A percentile compares a stretch with the other conserved stretches of the same genome.
Conservation (phyloP, 2,329 filamentous ascomycete species). For the Colletotrichum tofieldiae region DNA sequence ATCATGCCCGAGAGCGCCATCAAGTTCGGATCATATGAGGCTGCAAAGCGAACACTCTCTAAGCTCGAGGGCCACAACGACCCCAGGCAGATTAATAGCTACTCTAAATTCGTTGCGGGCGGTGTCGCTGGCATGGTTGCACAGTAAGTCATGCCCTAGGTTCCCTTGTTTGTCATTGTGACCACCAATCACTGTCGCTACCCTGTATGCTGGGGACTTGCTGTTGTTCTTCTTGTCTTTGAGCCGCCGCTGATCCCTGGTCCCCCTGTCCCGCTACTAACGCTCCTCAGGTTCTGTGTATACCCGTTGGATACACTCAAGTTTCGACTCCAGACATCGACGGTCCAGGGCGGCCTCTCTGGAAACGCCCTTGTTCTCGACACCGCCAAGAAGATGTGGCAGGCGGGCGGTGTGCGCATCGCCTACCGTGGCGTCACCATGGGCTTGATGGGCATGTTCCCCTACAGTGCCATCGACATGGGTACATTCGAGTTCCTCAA, state of each 20-base stretch:
- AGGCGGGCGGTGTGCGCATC: constrained; percentile 78
- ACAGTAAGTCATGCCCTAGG: constrained; percentile 71
- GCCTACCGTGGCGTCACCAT: constrained; percentile 96
- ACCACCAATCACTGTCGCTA: neutral
- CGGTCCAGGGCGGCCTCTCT: constrained; percentile 85
- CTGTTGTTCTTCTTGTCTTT: neutral
- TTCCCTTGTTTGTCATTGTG: neutral
- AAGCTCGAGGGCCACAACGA: constrained; percentile 91
- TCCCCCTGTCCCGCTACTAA: constrained; percentile 44
- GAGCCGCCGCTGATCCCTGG: neutral
- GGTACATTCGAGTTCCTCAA: constrained; percentile 97
- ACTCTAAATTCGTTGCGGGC: constrained; percentile 91
- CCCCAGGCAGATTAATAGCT: constrained; percentile 82
- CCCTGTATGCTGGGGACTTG: neutral
- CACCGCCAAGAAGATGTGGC: constrained; percentile 90
- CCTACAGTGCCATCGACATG: constrained; percentile 96
- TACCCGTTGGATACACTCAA: constrained; percentile 93
- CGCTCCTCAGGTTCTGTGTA: constrained; percentile 79
- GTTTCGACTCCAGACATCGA: constrained; percentile 92
- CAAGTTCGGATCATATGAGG: constrained; percentile 98
- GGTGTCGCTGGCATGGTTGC: constrained; percentile 95
- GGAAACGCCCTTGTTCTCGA: constrained; percentile 87
- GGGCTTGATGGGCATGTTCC: constrained; percentile 96
- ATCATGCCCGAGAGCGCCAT: constrained; percentile 99
- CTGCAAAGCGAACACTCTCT: constrained; percentile 89